Conservation (phyloP, 441 rosid genomes). For the Erodium moschatum region DNA sequence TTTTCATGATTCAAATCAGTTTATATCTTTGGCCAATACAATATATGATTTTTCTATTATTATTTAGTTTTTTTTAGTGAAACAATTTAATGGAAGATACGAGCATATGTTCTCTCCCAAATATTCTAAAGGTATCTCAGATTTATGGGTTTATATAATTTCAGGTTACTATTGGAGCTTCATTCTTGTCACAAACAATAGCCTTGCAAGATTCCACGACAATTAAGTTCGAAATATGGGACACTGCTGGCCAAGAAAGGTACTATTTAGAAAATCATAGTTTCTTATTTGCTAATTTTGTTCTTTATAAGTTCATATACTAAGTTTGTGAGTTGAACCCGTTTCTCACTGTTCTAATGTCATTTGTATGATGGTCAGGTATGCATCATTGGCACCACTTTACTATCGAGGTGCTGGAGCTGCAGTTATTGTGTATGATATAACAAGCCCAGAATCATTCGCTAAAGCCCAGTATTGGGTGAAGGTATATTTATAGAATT, state of each 20-base stretch:
- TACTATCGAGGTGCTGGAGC: conserved; percentile 97
- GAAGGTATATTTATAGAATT: conserved; percentile 42
- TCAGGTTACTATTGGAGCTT: conserved; percentile 98
- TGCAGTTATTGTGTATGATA: conserved; percentile 90
- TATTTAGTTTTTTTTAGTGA: conserved; percentile 7
- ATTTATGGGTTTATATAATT: conserved; percentile 18
- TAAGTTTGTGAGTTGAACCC: neutral
- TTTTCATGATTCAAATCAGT: neutral
- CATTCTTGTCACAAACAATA: conserved; percentile 90
- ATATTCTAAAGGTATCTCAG: conserved; percentile 10
- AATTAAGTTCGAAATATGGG: conserved; percentile 98
- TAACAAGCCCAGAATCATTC: conserved; percentile 90
- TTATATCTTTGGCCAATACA: neutral
- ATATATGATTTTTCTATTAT: neutral
- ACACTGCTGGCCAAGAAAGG: conserved; percentile 99
- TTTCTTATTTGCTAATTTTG: conserved; percentile 4
- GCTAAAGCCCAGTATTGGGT: conserved; percentile 95
- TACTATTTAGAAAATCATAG: conserved; percentile 22
- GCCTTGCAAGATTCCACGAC: conserved; percentile 96
- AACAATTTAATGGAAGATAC: conserved; percentile 10
- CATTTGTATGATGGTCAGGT: conserved; percentile 34
- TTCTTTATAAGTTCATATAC: neutral
- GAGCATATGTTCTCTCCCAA: conserved; percentile 7
- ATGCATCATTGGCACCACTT: conserved; percentile 90
- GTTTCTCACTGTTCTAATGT: neutral